These are phyloP conservation scores for Dipteronia sinensis DNA, from an alignment of 345 rosid genomes.

Conservation along the genomic window DNA sequence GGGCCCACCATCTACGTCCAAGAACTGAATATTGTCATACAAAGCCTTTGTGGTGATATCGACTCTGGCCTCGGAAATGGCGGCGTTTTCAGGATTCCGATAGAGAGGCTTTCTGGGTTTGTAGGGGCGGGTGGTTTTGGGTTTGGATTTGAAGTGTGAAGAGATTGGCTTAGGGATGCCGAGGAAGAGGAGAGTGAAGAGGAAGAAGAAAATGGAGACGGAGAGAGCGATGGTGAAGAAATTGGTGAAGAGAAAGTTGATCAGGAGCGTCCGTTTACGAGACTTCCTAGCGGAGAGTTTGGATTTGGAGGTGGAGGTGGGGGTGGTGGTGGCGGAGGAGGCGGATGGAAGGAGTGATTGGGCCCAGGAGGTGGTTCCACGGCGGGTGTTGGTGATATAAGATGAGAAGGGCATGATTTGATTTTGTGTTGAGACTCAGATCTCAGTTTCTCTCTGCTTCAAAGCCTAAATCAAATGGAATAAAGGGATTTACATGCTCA, in stretches of 20 bases:
- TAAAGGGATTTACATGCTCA: no score
- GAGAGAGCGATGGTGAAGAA: conserved; percentile 72
- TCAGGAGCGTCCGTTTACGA: conserved; percentile 60
- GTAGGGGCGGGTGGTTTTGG: conserved; percentile 21
- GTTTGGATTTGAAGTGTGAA: conserved; percentile 52
- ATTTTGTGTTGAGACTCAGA: no score
- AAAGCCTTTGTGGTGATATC: conserved; percentile 84
- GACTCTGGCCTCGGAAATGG: conserved; percentile 48
- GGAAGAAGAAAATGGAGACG: conserved; percentile 67
- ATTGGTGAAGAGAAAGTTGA: conserved; percentile 71
- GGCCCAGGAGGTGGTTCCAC: no score
- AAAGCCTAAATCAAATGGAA: no score
- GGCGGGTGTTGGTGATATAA: no score
- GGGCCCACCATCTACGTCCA: conserved; percentile 82
- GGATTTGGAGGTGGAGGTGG: conserved; percentile 48
- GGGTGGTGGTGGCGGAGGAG: conserved; percentile 34
- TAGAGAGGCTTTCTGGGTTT: conserved; percentile 6
- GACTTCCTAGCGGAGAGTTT: conserved; percentile 62
- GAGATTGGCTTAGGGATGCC: conserved; percentile 79
- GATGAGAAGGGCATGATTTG: no score
- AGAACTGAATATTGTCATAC: conserved; percentile 88
- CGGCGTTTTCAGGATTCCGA: conserved; percentile 24
- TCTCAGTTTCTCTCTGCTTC: no score
- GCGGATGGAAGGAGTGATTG: not conserved
- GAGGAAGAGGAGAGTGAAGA: conserved; percentile 67